Evolutionary conservation across 2,329 filamentous ascomycete species (phyloP).

Genomic region (Zasmidium citrigriseum): DNA sequence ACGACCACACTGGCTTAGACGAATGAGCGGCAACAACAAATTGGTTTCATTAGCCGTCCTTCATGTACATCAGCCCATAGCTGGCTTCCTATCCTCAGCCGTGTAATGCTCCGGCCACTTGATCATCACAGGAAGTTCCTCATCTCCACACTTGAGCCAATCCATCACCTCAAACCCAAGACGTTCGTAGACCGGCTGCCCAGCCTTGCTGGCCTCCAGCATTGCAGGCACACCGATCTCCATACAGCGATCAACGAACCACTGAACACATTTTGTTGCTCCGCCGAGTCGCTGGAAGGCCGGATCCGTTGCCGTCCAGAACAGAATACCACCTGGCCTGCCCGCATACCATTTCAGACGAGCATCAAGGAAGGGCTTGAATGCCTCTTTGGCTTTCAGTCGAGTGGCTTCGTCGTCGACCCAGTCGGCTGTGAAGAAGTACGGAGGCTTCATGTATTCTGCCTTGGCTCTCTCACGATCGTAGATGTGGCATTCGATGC

Average conservation of each 20-base stretch:
- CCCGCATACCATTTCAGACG: slow-evolving; percentile 22
- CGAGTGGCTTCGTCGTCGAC: slow-evolving; percentile 12
- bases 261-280: slow-evolving; percentile 37
- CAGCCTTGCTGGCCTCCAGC: slow-evolving; percentile 39
- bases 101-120: slow-evolving; percentile 23
- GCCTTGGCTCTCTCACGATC: slow-evolving; percentile 13
- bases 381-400: slow-evolving; percentile 3
- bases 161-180: slow-evolving; percentile 34
- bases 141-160: not conserved
- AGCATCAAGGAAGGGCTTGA: slow-evolving; percentile 16
- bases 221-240: slow-evolving; percentile 37
- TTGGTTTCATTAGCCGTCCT: too few species aligned
- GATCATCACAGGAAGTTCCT: slow-evolving; percentile 22
- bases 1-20: too few species aligned
- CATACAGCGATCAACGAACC: slow-evolving; percentile 40
- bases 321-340: slow-evolving; percentile 20
- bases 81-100: slow-evolving; percentile 18
- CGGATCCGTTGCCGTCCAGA: slow-evolving; percentile 36
- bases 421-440: slow-evolving; percentile 22
- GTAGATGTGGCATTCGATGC: slow-evolving; percentile 28
- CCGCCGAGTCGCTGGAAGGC: slow-evolving; percentile 40
- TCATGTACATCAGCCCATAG: too few species aligned
- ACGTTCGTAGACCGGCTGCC: slow-evolving; percentile 38
- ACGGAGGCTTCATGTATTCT: slow-evolving; percentile 12
- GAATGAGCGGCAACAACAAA: too few species aligned